phyloP scores from a whole-genome alignment of 2,329 filamentous ascomycete genomes.

The Thelonectria rubi region DNA sequence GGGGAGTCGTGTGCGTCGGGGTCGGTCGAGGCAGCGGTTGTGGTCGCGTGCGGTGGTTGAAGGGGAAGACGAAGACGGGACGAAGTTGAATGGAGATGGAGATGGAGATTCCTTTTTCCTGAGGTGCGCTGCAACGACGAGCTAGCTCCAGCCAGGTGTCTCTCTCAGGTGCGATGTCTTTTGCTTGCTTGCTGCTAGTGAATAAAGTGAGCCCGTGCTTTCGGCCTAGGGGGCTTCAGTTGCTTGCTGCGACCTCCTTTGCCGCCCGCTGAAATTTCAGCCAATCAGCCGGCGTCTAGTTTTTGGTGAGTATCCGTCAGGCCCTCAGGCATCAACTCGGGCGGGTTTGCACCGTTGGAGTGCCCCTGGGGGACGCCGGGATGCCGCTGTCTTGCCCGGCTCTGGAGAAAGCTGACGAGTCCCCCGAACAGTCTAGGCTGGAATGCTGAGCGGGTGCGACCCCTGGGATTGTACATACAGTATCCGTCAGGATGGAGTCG shows the following conservation, averaged over 20 bases:
- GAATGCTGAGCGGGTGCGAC: not conserved
- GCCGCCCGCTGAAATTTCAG: constrained; percentile 35
- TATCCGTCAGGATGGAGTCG: constrained; percentile 7
- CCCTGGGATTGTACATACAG: constrained; percentile 1
- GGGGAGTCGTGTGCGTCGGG: not conserved
- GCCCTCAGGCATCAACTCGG: constrained; percentile 43
- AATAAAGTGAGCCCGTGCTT: not conserved
- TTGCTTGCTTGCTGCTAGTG: not conserved
- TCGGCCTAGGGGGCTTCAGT: constrained; percentile 15
- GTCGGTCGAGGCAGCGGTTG: not conserved
- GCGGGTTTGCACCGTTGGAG: not conserved
- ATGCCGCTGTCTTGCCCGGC: not conserved
- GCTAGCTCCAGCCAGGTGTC: constrained; percentile 34
- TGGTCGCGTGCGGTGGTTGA: constrained; percentile 1
- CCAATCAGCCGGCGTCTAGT: constrained; percentile 40
- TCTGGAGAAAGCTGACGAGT: constrained; percentile 1
- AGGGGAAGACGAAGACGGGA: constrained; percentile 3
- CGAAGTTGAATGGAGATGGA: constrained; percentile 13
- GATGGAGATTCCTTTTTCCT: constrained; percentile 28
- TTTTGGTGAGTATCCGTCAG: constrained; percentile 24
- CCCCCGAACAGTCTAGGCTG: not conserved
- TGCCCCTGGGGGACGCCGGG: constrained; percentile 8
- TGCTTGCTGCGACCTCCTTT: constrained; percentile 25
- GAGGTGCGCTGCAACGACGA: not conserved
- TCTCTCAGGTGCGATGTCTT: constrained; percentile 20